Percentiles rank a stretch among this genome's conserved stretches.
Conservation (phyloP, 2,329 filamentous ascomycete genomes). For the Teratosphaeria zuluensis region DNA sequence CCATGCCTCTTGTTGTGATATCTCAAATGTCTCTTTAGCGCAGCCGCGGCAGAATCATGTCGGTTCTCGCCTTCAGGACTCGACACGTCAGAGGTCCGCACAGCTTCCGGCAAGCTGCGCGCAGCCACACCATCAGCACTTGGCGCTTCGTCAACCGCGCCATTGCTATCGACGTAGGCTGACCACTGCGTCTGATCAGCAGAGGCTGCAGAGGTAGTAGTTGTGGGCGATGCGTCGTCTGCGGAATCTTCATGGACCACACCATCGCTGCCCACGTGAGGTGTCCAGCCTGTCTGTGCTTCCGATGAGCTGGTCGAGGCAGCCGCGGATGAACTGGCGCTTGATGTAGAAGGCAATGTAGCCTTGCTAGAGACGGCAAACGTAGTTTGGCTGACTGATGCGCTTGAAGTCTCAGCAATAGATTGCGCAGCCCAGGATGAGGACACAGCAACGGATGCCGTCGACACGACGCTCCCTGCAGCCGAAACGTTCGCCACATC, state of each 20-base stretch:
- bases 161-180: not conserved
- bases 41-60: conserved; percentile 1
- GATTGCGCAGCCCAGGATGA: conserved; percentile 1
- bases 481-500: not conserved
- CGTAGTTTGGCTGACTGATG: conserved; percentile 3
- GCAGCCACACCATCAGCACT: not conserved
- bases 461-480: not conserved
- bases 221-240: not conserved
- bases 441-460: not conserved
- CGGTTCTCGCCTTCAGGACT: conserved; percentile 12
- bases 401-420: not conserved
- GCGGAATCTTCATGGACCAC: not conserved
- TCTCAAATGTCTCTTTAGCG: conserved; percentile 13
- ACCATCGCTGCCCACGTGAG: not conserved
- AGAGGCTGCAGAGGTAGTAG: not conserved
- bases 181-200: not conserved
- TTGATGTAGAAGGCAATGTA: not conserved
- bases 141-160: not conserved
- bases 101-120: not conserved
- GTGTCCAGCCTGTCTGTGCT: not conserved
- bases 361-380: conserved; percentile 10
- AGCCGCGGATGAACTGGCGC: not conserved
- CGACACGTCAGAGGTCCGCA: not conserved
- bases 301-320: not conserved
- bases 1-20: conserved; percentile 16